Evolutionary conservation across 805 yeast genomes (phyloP).

Genomic region (Candida krabiensis): DNA sequence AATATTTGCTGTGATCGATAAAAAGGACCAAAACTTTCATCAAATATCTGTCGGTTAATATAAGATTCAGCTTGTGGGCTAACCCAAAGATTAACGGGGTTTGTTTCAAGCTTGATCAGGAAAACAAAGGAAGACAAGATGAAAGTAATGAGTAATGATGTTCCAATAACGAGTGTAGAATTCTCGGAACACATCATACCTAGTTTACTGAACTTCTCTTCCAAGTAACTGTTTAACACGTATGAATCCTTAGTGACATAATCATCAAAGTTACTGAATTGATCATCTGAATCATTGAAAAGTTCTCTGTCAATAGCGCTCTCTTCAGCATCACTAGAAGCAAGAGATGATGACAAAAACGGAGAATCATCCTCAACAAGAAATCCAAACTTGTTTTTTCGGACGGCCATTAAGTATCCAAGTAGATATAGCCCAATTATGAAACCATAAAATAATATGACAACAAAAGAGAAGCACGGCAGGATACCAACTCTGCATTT

Average conservation of each 20-base stretch:
- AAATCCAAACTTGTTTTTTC: constrained; percentile 12
- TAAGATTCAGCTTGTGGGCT: constrained; percentile 72
- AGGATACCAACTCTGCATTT: constrained; percentile 60
- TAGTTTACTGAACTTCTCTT: constrained; percentile 45
- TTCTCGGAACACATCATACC: constrained; percentile 61
- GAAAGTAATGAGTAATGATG: constrained; percentile 41
- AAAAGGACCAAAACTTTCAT: constrained; percentile 85
- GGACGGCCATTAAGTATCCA: constrained; percentile 6
- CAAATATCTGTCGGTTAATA: constrained; percentile 66
- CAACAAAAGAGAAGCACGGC: constrained; percentile 72
- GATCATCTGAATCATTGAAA: constrained; percentile 18
- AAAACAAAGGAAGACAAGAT: constrained; percentile 53
- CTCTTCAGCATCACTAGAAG: neutral
- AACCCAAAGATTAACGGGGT: constrained; percentile 90
- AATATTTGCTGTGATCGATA: constrained; percentile 85
- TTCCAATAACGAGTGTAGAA: constrained; percentile 55
- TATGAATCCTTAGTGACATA: constrained; percentile 39
- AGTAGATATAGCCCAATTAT: constrained; percentile 12
- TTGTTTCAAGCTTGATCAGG: constrained; percentile 61
- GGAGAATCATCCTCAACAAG: constrained; percentile 16
- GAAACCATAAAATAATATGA: constrained; percentile 50
- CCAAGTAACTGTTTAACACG: constrained; percentile 47
- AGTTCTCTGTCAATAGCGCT: constrained; percentile 6
- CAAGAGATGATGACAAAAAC: constrained; percentile 4
- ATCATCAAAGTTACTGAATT: constrained; percentile 19